Evolutionary conservation across 306 rosid species (phyloP).

Genomic region (Cicer cuneatum): DNA sequence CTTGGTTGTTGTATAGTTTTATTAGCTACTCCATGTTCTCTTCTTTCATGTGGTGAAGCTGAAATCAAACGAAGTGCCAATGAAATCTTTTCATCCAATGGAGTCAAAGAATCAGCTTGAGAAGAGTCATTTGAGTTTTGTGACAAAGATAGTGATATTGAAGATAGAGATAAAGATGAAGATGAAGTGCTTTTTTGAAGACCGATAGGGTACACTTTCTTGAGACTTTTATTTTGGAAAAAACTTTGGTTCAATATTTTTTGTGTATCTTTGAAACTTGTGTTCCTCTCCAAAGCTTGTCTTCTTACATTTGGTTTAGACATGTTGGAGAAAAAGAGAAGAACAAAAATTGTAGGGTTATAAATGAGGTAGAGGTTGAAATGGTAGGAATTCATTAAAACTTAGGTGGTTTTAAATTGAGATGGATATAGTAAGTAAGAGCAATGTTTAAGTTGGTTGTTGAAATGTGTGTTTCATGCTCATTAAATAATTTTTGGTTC

Average conservation of each 20-base stretch:
- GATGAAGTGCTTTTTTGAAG: constrained; percentile 85
- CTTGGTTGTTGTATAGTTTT: constrained; percentile 50
- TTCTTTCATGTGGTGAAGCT: constrained; percentile 49
- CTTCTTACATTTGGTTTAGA: constrained; percentile 68
- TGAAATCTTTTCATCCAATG: constrained; percentile 75
- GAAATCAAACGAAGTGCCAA: constrained; percentile 73
- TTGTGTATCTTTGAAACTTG: constrained; percentile 60
- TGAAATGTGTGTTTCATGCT: constrained; percentile 72
- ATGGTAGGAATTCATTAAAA: constrained; percentile 41
- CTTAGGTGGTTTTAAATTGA: constrained; percentile 37
- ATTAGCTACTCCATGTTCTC: constrained; percentile 56
- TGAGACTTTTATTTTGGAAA: constrained; percentile 61
- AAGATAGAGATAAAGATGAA: constrained; percentile 59
- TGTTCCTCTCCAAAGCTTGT: constrained; percentile 61
- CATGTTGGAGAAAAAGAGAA: constrained; percentile 45
- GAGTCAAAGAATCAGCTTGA: constrained; percentile 64
- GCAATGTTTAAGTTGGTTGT: constrained; percentile 61
- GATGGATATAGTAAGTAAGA: constrained; percentile 15
- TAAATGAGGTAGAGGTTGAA: constrained; percentile 15
- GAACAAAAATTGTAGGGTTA: background rate
- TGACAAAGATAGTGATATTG: constrained; percentile 80
- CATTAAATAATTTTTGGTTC: constrained; percentile 51
- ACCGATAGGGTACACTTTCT: constrained; percentile 93
- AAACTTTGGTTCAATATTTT: constrained; percentile 53
- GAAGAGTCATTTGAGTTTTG: constrained; percentile 92